These are phyloP conservation scores for Talaromyces amestolkiae DNA, from an alignment of 2,329 filamentous ascomycete genomes.

Conservation along the genomic window DNA sequence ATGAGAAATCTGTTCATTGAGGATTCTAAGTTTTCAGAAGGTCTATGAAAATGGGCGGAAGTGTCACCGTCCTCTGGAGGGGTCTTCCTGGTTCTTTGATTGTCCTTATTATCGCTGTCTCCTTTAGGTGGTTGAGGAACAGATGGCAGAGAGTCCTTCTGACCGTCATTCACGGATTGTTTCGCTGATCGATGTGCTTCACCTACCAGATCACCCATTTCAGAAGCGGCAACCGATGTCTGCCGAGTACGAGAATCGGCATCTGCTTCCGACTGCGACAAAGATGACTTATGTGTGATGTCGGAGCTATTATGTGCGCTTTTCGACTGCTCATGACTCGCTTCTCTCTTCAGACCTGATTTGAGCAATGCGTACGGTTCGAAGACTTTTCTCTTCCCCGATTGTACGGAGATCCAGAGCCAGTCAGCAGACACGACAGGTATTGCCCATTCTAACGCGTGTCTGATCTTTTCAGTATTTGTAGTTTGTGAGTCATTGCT, in stretches of 20 bases:
- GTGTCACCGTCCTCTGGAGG: constrained; percentile 21
- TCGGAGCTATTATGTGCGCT: neutral
- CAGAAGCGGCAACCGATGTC: neutral
- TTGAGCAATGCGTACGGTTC: constrained; percentile 41
- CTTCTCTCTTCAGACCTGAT: neutral
- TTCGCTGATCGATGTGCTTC: neutral
- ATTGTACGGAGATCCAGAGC: constrained; percentile 76
- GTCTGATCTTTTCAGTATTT: constrained; percentile 73
- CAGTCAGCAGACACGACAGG: constrained; percentile 79
- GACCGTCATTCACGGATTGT: neutral
- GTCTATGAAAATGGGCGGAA: constrained; percentile 24
- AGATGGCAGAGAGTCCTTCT: constrained; percentile 1
- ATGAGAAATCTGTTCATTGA: constrained; percentile 44
- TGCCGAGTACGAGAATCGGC: neutral
- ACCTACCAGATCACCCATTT: neutral
- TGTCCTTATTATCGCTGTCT: neutral
- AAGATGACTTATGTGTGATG: neutral
- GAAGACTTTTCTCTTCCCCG: constrained; percentile 49
- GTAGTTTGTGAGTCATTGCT: constrained; percentile 55
- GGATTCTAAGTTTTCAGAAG: constrained; percentile 30
- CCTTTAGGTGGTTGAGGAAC: constrained; percentile 5
- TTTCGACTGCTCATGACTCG: neutral
- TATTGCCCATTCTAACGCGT: constrained; percentile 71
- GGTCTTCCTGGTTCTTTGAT: constrained; percentile 14
- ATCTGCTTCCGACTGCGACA: neutral